Base-by-base conservation (phyloP, 208 protist species). In the Leishmania gerbilli region DNA sequence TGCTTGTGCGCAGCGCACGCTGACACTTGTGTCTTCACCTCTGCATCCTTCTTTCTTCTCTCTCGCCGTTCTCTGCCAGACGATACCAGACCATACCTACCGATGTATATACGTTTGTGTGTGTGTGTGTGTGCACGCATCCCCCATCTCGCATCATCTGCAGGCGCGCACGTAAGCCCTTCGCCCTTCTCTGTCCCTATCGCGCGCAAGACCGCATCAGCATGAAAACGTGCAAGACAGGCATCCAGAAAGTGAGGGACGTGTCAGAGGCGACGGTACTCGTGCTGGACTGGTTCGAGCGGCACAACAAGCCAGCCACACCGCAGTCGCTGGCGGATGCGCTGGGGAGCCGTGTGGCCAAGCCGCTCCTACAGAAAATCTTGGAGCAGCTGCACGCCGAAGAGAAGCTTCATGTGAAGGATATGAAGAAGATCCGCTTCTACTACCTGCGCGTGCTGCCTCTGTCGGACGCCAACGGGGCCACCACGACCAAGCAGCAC, bases 311-410 rank as follows among this genome's bases (percentile, higher is more conserved):
- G 74, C 95, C 95, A 1, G 93, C 87, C 34, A 98, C 95, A 1
- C 83, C 89, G 34, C 92, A 95, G 85, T 95, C 85, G 45, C 82
- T 98, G 51, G 95, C 93, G 31, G 93, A 98, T 77, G 92, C 95
- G 7, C 84, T 98, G 42, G 95, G 95, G 40, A 98, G 95, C 67
- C 90, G 90, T 42, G 88, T 95, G 45, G 55, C 87, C n/a, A 98
- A 98, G 74, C 17, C 90, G 42, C 74, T 94, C 11, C 80, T 96
- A 6, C 93, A 95, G 80, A 91, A 87, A 65, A 91, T 87, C 31
- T 81, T 98, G 15, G 93, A 96, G 45, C 87, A 90, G 60, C 90
- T 93, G 19, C 76, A 89, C 27, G 64, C 77, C 2, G 79, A 91
- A 47, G 62, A 79, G n/a, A 88, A 84, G 64, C 90, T 98, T 3